Conservation (phyloP, 768 basidiomycete genomes). For the Omphalotus guepiniiformis region DNA sequence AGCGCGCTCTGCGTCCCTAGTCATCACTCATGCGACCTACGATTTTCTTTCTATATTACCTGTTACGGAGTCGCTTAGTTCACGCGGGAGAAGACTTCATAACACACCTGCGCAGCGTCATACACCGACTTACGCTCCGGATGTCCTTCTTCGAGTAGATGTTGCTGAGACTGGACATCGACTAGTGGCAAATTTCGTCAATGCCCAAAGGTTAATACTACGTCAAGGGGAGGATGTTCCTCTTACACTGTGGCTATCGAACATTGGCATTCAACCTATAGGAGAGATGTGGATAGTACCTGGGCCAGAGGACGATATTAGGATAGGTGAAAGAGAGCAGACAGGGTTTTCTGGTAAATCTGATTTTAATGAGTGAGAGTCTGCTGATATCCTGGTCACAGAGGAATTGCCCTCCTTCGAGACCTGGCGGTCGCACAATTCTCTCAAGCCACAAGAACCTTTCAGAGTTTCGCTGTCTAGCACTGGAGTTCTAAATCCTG, state of each 20-base stretch:
- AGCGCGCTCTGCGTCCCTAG: constrained; percentile 45
- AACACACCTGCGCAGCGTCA: constrained; percentile 69
- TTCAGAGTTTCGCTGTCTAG: constrained; percentile 36
- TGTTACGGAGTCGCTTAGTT: constrained; percentile 57
- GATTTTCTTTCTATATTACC: constrained; percentile 74
- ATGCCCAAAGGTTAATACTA: constrained; percentile 48
- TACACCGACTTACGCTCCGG: constrained; percentile 65
- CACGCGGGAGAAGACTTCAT: constrained; percentile 73
- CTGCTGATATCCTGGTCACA: constrained; percentile 4
- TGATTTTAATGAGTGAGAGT: background rate
- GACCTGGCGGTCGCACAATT: constrained; percentile 46
- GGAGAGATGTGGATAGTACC: constrained; percentile 69
- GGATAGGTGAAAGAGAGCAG: constrained; percentile 34
- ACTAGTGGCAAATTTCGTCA: constrained; percentile 52
- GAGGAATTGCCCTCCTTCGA: constrained; percentile 25
- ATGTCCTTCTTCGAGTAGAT: constrained; percentile 54
- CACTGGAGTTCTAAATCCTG: constrained; percentile 35
- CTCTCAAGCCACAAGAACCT: constrained; percentile 44
- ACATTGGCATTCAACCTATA: constrained; percentile 58
- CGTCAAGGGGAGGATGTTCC: constrained; percentile 65
- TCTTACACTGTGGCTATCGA: constrained; percentile 56
- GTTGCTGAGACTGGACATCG: constrained; percentile 65
- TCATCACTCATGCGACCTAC: constrained; percentile 55
- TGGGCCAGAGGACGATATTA: constrained; percentile 60
- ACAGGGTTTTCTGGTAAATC: constrained; percentile 11